A percentile compares a stretch with the other conserved stretches of the same genome.
Conservation (phyloP, 768 basidiomycete genomes). For the Lepiota brunneoincarnata region DNA sequence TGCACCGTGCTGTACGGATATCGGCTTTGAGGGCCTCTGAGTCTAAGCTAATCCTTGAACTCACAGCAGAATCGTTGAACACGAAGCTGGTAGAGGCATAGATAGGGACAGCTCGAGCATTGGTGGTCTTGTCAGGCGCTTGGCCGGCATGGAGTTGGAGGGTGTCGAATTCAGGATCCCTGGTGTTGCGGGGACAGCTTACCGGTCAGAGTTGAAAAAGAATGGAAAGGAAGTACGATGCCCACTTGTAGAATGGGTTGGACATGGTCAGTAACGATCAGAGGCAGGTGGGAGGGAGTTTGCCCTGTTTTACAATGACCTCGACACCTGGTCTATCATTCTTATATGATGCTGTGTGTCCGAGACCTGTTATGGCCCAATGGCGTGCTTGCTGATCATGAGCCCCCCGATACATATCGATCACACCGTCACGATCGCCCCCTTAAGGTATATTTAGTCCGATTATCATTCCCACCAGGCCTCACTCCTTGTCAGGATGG, state of each 20-base stretch:
- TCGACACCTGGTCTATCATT: background rate
- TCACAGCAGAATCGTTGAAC: conserved; percentile 67
- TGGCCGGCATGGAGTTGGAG: conserved; percentile 80
- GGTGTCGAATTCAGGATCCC: conserved; percentile 74
- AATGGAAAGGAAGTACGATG: background rate
- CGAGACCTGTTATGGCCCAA: background rate
- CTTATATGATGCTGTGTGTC: background rate
- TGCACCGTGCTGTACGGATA: conserved; percentile 54
- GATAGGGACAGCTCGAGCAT: conserved; percentile 77
- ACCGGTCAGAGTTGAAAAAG: background rate
- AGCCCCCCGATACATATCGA: background rate
- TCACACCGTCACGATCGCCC: conserved; percentile 1
- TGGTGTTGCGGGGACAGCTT: conserved; percentile 12
- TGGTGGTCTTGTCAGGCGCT: conserved; percentile 56
- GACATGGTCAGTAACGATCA: conserved; percentile 22
- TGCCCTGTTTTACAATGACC: background rate
- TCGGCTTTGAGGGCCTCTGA: background rate
- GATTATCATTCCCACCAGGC: no score
- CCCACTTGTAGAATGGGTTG: conserved; percentile 36
- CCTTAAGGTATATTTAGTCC: no score
- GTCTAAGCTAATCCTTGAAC: conserved; percentile 14
- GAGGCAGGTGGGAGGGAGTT: conserved; percentile 6
- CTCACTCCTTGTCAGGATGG: no score
- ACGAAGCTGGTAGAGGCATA: conserved; percentile 72
- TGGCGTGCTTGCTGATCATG: conserved; percentile 9